Conservation (phyloP, 495 filamentous ascomycete genomes). For the Podospora comata region DNA sequence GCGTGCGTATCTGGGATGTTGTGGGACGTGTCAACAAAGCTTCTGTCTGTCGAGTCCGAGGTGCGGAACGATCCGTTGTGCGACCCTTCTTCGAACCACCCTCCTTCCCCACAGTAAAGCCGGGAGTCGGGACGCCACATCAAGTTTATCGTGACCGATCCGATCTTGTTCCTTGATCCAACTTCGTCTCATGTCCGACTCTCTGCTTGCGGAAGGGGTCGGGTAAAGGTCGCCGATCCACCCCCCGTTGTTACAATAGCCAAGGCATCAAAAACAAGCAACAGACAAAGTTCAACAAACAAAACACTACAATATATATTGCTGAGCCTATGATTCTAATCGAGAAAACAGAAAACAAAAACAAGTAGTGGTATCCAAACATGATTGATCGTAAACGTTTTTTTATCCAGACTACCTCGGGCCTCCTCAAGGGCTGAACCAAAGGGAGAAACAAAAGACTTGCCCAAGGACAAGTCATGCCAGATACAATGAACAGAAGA, state of each 20-base stretch:
- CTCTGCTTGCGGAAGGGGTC: not conserved
- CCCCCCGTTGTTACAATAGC: not conserved
- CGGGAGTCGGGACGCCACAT: not conserved
- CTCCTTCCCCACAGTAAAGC: not conserved
- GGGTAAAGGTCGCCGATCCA: not conserved
- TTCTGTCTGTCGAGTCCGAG: not conserved
- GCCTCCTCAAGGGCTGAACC: not conserved
- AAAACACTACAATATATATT: not conserved
- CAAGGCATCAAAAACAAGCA: not conserved
- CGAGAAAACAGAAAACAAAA: not conserved
- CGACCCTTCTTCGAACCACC: not conserved
- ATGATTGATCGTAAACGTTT: not conserved
- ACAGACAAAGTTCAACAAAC: not conserved
- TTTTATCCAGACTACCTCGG: not conserved
- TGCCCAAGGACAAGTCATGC: not conserved
- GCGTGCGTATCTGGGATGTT: not conserved
- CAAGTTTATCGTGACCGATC: not conserved
- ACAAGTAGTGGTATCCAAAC: not conserved
- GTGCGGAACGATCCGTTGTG: not conserved
- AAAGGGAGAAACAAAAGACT: not conserved
- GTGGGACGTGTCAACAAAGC: not conserved
- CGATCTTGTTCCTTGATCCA: not conserved
- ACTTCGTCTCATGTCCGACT: not conserved
- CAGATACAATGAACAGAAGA: constrained; percentile 5
- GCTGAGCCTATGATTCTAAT: not conserved